Base-by-base conservation (phyloP, 2,329 filamentous ascomycete genomes). In the Mycocentrospora acerina region DNA sequence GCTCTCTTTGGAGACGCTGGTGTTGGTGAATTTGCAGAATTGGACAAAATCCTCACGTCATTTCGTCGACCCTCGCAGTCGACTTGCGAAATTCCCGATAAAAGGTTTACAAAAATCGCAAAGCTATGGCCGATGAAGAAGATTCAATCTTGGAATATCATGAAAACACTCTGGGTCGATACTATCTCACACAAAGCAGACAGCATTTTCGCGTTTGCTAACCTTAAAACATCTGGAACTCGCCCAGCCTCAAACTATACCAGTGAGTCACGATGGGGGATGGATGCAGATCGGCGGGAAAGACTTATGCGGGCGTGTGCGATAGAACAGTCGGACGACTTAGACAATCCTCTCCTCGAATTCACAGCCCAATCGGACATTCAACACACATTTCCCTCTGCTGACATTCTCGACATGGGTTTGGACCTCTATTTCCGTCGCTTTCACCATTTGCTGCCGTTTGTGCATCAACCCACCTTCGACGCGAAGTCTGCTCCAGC, bases 361-460 rank as follows among this genome's bases (percentile, higher is more conserved):
- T 32, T 32, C 11, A 32, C 24, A 22, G 18, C 16, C 2, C 30
- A n/a, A n/a, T n/a, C 30, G 24, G 11, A 24, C 11, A n/a, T 32
- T 24, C 18, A 11, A 22, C 22, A 12, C 18, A 22, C 24, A 24
- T 32, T 32, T 22, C 30, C 30, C 11, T 24, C 30, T 7, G 30
- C 24, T 8, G 30, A 32, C 18, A 32, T 22, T 18, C 30, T 32
- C 24, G 30, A 18, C 19, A 22, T 32, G 30, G 22, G 30, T 13
- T 24, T 32, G n/a, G 30, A 32, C n/a, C 30, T 14, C 30, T 32
- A 32, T 22, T 32, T 32, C 30, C 30, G 24, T n/a, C 22, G 18
- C 14, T 32, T 32, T 10, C 30, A 32, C 18, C 30, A 18, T 5
- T 14, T 32, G 18, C 24, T 32, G 4, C 30, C 30, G 18, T 32